Evolutionary conservation across 257 asterid genomes (phyloP).

Genomic region (Solanum sejunctum): DNA sequence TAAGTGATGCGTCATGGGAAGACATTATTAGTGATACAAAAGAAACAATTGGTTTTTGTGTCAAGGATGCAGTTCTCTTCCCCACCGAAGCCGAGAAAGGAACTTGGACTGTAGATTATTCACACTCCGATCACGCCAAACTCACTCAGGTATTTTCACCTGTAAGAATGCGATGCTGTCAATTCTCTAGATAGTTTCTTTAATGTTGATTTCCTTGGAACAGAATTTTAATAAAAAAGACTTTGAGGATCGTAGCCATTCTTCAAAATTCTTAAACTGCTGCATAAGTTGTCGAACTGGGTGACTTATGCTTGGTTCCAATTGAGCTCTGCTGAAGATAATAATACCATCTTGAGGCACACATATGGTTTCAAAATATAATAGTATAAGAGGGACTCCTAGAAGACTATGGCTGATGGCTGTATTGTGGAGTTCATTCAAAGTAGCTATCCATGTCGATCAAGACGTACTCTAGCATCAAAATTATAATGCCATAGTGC

Average conservation of each 20-base stretch:
- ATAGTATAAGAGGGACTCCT: neutral
- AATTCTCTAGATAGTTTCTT: constrained; percentile 23
- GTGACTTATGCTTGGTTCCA: neutral
- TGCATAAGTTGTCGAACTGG: neutral
- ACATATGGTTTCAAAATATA: neutral
- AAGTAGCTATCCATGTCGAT: neutral
- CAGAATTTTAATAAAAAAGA: neutral
- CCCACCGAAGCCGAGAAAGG: constrained; percentile 95
- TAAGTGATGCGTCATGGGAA: constrained; percentile 22
- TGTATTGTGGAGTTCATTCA: neutral
- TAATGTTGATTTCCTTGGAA: neutral
- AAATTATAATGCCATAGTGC: neutral
- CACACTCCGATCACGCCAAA: constrained; percentile 91
- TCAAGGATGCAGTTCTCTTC: constrained; percentile 85
- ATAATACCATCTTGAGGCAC: neutral
- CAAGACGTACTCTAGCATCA: neutral
- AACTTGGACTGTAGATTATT: constrained; percentile 86
- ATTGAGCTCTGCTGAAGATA: neutral
- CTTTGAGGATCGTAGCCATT: neutral
- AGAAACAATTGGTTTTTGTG: constrained; percentile 75
- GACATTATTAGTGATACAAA: constrained; percentile 33
- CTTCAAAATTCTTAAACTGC: neutral
- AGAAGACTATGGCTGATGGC: neutral
- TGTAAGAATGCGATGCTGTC: constrained; percentile 69
- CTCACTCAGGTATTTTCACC: constrained; percentile 94